A percentile compares a stretch with the other conserved stretches of the same genome.
Conservation (phyloP, 768 basidiomycete species). For the Tricholoma sp. region DNA sequence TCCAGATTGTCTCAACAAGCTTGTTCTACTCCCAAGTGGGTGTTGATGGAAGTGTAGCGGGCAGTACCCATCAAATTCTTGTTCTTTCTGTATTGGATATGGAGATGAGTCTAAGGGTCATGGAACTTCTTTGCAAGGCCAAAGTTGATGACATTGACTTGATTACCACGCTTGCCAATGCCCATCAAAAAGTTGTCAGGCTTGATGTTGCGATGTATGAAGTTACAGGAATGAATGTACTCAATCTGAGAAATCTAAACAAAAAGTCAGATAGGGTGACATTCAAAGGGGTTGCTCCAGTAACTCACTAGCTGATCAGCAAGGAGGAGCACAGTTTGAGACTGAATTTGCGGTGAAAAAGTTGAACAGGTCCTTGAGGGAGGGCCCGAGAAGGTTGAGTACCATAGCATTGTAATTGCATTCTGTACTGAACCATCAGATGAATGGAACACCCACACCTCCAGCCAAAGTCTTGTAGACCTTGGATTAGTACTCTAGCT, state of each 20-base stretch:
- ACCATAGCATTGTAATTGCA: constrained; percentile 99
- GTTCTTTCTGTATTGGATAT: no score
- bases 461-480: constrained; percentile 98
- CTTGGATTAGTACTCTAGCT: constrained; percentile 97
- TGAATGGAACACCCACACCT: constrained; percentile 97
- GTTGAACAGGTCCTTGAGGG: constrained; percentile 85
- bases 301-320: constrained; percentile 88
- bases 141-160: no score
- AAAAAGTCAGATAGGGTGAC: constrained; percentile 19
- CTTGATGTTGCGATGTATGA: constrained; percentile 89
- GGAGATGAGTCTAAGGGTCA: constrained; percentile 98
- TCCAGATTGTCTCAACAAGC: no score
- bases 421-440: constrained; percentile 91
- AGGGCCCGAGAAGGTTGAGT: constrained; percentile 36
- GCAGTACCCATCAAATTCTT: no score
- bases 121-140: no score
- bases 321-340: constrained; percentile 64
- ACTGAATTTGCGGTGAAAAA: constrained; percentile 73
- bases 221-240: constrained; percentile 99
- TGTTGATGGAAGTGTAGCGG: no score
- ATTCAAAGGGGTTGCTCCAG: constrained; percentile 11
- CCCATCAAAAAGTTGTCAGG: no score
- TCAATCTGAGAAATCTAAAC: constrained; percentile 93
- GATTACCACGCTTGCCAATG: constrained; percentile 56
- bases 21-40: no score